A percentile compares a stretch with the other conserved stretches of the same genome.
Conservation (phyloP, 768 basidiomycete species). For the Strobilomyces confusus region DNA sequence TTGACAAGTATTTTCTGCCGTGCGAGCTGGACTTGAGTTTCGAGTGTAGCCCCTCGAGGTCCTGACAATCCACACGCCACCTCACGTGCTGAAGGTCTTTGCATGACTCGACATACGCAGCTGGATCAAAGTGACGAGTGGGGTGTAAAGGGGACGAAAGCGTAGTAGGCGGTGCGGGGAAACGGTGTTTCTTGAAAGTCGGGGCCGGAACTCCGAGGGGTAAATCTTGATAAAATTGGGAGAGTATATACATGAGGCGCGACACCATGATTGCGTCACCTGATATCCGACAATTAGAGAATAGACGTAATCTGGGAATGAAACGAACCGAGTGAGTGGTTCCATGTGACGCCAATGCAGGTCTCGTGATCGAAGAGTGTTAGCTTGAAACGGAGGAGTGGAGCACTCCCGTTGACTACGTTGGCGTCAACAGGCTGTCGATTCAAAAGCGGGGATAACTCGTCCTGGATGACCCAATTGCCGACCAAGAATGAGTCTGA, state of each 20-base stretch:
- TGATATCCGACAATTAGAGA: slow-evolving; percentile 6
- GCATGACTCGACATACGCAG: background rate
- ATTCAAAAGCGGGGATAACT: slow-evolving; percentile 18
- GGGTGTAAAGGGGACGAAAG: slow-evolving; percentile 13
- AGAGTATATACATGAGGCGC: slow-evolving; percentile 29
- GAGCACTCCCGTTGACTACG: slow-evolving; percentile 15
- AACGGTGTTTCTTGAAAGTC: slow-evolving; percentile 23
- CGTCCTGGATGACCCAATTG: slow-evolving; percentile 27
- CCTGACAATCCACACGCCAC: slow-evolving; percentile 12
- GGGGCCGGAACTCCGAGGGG: slow-evolving; percentile 13
- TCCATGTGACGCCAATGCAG: slow-evolving; percentile 32
- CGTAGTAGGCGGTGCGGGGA: slow-evolving; percentile 12
- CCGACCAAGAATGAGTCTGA: slow-evolving; percentile 14
- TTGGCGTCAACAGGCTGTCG: slow-evolving; percentile 11
- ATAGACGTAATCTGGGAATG: background rate
- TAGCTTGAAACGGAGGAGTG: slow-evolving; percentile 28
- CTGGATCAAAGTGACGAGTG: slow-evolving; percentile 12
- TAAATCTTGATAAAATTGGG: slow-evolving; percentile 27
- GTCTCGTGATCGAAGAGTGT: slow-evolving; percentile 24
- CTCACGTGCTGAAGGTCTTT: slow-evolving; percentile 12
- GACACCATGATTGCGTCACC: slow-evolving; percentile 29
- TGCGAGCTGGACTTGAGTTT: background rate
- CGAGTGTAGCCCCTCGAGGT: slow-evolving; percentile 15
- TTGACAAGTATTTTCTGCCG: slow-evolving; percentile 3
- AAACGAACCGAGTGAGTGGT: slow-evolving; percentile 30